These are phyloP conservation scores for Fusarium abutilonis DNA, from an alignment of 2,329 filamentous ascomycete species.

Conservation along the genomic window DNA sequence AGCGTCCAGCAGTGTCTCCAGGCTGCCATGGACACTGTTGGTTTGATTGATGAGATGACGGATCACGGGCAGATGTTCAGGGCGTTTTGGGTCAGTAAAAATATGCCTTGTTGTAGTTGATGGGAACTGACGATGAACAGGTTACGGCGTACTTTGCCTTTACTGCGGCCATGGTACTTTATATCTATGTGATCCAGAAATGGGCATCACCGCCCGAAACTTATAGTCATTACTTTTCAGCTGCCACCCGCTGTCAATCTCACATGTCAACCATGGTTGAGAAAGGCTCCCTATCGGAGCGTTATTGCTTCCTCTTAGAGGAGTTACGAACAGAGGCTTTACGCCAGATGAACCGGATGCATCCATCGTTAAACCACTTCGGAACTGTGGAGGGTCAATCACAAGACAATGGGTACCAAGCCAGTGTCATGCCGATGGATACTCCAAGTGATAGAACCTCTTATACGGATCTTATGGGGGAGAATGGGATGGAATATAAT, in stretches of 20 bases:
- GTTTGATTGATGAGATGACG: slow-evolving; percentile 37
- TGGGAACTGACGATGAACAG: slow-evolving; percentile 9
- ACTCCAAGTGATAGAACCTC: slow-evolving; percentile 32
- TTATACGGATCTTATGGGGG: slow-evolving; percentile 38
- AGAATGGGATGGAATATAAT: slow-evolving; percentile 37
- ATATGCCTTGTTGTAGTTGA: accelerated
- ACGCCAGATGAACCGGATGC: slow-evolving; percentile 36
- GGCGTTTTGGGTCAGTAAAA: slow-evolving; percentile 36
- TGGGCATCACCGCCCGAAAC: slow-evolving; percentile 35
- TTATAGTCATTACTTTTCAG: slow-evolving; percentile 34
- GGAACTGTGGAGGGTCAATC: slow-evolving; percentile 2
- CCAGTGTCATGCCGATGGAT: slow-evolving; percentile 11
- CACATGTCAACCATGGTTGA: slow-evolving; percentile 41
- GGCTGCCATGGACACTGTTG: slow-evolving; percentile 38
- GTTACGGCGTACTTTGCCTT: slow-evolving; percentile 44
- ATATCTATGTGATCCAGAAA: slow-evolving; percentile 44
- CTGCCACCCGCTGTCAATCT: slow-evolving; percentile 35
- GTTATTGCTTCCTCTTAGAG: slow-evolving; percentile 40
- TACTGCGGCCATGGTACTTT: slow-evolving; percentile 41
- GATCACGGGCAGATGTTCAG: slow-evolving; percentile 40
- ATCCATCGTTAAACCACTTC: slow-evolving; percentile 21
- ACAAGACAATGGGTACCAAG: slow-evolving; percentile 28
- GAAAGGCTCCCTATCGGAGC: slow-evolving; percentile 37
- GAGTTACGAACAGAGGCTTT: slow-evolving; percentile 39
- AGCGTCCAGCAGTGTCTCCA: slow-evolving; percentile 37